Evolutionary conservation across 257 asterid genomes (phyloP).

Genomic region (Craterostigma plantagineum): DNA sequence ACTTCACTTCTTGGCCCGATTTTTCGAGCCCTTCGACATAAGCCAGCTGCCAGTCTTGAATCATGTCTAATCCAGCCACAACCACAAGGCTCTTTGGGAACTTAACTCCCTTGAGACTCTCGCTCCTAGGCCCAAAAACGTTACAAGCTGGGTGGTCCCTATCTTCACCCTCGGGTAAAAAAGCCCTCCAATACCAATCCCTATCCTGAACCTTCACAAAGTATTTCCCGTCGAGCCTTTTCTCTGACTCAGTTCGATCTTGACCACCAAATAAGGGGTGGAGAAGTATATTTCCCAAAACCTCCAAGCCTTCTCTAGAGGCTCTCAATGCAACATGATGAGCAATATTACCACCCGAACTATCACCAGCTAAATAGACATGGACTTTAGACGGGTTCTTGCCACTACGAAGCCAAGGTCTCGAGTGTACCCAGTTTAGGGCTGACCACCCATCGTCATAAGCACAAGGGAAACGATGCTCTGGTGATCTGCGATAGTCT

Average conservation of each 20-base stretch:
- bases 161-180: constrained; percentile 3
- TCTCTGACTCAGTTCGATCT: constrained; percentile 3
- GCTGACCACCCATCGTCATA: constrained; percentile 5
- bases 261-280: constrained; percentile 4
- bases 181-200: constrained; percentile 6
- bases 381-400: background rate
- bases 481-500: constrained; percentile 1
- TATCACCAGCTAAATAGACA: constrained; percentile 3
- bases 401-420: constrained; percentile 1
- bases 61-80: background rate
- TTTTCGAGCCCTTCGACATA: constrained; percentile 3
- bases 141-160: constrained; percentile 6
- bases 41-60: constrained; percentile 3
- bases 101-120: background rate
- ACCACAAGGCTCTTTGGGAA: constrained; percentile 4
- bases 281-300: constrained; percentile 3
- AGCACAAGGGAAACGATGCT: constrained; percentile 6
- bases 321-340: constrained; percentile 4
- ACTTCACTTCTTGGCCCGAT: constrained; percentile 2
- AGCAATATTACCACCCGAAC: constrained; percentile 4
- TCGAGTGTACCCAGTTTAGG: constrained; percentile 1
- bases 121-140: constrained; percentile 3
- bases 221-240: constrained; percentile 4
- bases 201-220: constrained; percentile 2
- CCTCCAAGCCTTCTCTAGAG: background rate